Base-by-base conservation (phyloP, 169 alveolate genomes). In the Cardiosporidium cionae region DNA sequence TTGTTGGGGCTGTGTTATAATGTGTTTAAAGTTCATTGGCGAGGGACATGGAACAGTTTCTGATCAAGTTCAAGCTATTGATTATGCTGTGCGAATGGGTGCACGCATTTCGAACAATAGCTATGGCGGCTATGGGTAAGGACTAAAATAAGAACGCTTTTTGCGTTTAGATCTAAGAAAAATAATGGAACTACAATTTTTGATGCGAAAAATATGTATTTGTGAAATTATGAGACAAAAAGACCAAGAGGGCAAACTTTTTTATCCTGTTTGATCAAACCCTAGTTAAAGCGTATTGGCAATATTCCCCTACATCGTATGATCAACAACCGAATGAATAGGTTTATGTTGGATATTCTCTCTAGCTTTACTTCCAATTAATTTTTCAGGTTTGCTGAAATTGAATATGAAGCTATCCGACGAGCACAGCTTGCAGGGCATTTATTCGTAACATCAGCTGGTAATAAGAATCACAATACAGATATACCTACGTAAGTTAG, bases 41-140 rank as follows among this genome's bases (percentile, higher is more conserved):
- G 71, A 70, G 29, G 87, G 87, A 16, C 35, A 80, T n/a, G 89
- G 89, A 27, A 63, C 82, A 3, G 75, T 84, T 3, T 52, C 82
- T 70, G 82, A 84, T 65, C 81, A 83, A 32, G 86, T 84, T 25
- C 82, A 84, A 67, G 89, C 86, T 63, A 80, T 84, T 9, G 84
- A 84, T 54, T 84, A 84, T 44, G 86, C 89, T 16, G 79, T 84
- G 3, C 44, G 67, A 31, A 84, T 78, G 86, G 89, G 89, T 29
- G 89, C 89, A 32, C 36, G 79, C 71, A 76, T 84, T 32, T 68
- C 80, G 28, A 78, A 84, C 44, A 84, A 84, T 52, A 70, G 82
- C 32, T 84, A 83, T 75, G 89, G 89, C 1, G 89, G 77, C 52
- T 69, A 76, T 72, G 72, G 80, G 80, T 74, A 65, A n/a, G 54